phyloP scores from a whole-genome alignment of 805 yeast genomes.

The Starmerella gropengiesseri region DNA sequence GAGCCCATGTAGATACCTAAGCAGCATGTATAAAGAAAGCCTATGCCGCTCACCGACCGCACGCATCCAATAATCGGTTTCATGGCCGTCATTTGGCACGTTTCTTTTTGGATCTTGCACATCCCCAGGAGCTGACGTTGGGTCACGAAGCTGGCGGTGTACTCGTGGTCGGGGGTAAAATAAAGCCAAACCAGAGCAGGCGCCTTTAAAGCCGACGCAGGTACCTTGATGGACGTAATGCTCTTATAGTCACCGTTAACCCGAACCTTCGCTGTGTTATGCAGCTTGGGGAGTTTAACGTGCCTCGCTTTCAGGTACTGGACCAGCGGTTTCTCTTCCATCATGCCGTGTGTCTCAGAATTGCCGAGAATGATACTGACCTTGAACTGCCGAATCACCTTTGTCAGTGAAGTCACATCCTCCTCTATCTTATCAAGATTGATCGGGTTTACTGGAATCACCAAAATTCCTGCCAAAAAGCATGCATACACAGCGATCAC shows the following conservation, averaged over 20 bases:
- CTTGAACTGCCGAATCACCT: constrained; percentile 57
- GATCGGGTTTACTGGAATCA: constrained; percentile 65
- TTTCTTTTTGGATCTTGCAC: constrained; percentile 84
- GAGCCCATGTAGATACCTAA: constrained; percentile 82
- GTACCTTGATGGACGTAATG: constrained; percentile 22
- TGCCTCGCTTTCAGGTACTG: constrained; percentile 44
- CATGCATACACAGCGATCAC: constrained; percentile 79
- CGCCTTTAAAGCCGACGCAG: constrained; percentile 19
- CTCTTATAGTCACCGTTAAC: constrained; percentile 26
- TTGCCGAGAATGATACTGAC: constrained; percentile 67
- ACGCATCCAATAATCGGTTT: constrained; percentile 77
- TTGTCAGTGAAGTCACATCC: constrained; percentile 57
- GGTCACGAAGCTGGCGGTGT: constrained; percentile 44
- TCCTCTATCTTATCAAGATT: constrained; percentile 58
- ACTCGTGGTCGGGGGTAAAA: constrained; percentile 60
- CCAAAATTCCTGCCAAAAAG: constrained; percentile 64
- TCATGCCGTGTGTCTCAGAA: constrained; percentile 54
- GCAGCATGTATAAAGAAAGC: constrained; percentile 75
- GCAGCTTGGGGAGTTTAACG: constrained; percentile 38
- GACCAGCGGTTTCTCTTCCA: constrained; percentile 58
- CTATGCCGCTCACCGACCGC: constrained; percentile 72
- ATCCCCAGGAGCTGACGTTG: constrained; percentile 60
- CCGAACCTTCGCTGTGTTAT: constrained; percentile 56
- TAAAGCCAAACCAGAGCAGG: constrained; percentile 53
- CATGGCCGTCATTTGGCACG: constrained; percentile 67